Conservation (phyloP, 768 basidiomycete genomes). For the Boletus patriciae region DNA sequence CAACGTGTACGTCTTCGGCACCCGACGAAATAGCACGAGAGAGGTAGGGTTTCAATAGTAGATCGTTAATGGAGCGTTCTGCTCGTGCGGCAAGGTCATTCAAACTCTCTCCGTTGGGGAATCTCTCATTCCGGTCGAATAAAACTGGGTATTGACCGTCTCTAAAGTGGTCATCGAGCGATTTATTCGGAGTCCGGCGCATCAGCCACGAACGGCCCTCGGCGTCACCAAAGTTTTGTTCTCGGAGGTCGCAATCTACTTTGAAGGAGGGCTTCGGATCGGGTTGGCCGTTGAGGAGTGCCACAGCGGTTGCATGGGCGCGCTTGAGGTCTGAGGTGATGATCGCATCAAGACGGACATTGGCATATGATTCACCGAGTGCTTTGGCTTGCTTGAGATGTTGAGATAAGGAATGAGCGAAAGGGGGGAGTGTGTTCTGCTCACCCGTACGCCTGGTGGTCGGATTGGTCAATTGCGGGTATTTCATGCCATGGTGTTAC, state of each 20-base stretch:
- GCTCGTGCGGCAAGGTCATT: slow-evolving; percentile 63
- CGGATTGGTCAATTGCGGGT: slow-evolving; percentile 4
- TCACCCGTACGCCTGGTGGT: slow-evolving; percentile 55
- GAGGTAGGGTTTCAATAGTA: slow-evolving; percentile 57
- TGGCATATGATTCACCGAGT: slow-evolving; percentile 52
- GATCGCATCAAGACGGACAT: slow-evolving; percentile 51
- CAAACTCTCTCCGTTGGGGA: slow-evolving; percentile 71
- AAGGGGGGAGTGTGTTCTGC: slow-evolving; percentile 5
- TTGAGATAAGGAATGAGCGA: background rate
- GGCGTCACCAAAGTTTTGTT: slow-evolving; percentile 68
- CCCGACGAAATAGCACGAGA: slow-evolving; percentile 40
- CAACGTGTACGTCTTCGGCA: slow-evolving; percentile 49
- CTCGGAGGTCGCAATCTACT: slow-evolving; percentile 54
- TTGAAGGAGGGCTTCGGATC: slow-evolving; percentile 47
- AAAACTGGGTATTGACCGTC: slow-evolving; percentile 54
- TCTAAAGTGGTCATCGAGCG: slow-evolving; percentile 48
- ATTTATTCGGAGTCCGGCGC: slow-evolving; percentile 28
- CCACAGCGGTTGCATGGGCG: slow-evolving; percentile 59
- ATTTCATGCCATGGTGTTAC: slow-evolving; percentile 8
- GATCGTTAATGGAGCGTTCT: slow-evolving; percentile 45
- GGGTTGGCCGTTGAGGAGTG: slow-evolving; percentile 49
- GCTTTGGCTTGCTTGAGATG: slow-evolving; percentile 61
- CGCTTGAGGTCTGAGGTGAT: slow-evolving; percentile 69
- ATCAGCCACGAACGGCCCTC: slow-evolving; percentile 58
- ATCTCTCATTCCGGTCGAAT: slow-evolving; percentile 47